Evolutionary conservation across 306 rosid genomes (phyloP).

Genomic region (Astragalus membranaceus): DNA sequence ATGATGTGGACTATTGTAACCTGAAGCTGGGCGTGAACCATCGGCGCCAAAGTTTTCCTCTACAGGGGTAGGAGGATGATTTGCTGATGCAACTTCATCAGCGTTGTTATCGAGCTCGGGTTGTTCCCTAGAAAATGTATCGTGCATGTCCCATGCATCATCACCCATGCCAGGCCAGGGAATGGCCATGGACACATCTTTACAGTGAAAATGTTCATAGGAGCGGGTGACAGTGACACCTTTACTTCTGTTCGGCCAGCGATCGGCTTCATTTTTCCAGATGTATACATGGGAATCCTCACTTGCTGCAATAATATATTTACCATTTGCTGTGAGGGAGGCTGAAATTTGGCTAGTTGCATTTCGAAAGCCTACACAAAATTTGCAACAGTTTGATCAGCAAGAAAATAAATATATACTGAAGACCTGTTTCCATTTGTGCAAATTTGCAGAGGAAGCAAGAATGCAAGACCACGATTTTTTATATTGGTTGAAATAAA

Average conservation of each 20-base stretch:
- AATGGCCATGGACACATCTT: slow-evolving; percentile 78
- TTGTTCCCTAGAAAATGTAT: slow-evolving; percentile 35
- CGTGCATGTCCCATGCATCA: slow-evolving; percentile 57
- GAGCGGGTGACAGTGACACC: slow-evolving; percentile 61
- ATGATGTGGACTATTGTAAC: slow-evolving; percentile 61
- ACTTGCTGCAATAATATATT: slow-evolving; percentile 80
- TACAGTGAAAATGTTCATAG: slow-evolving; percentile 91
- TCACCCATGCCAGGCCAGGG: slow-evolving; percentile 92
- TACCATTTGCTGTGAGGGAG: slow-evolving; percentile 72
- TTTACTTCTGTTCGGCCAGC: slow-evolving; percentile 81
- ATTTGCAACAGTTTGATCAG: slow-evolving; percentile 21
- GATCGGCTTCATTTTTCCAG: slow-evolving; percentile 93
- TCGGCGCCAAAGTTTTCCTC: slow-evolving; percentile 52
- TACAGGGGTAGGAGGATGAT: slow-evolving; percentile 96
- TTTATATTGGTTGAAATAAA: neutral
- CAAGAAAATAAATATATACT: slow-evolving; percentile 13
- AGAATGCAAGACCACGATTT: neutral
- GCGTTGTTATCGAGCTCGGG: slow-evolving; percentile 41
- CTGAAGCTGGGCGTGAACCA: slow-evolving; percentile 47
- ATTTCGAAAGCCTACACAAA: slow-evolving; percentile 76
- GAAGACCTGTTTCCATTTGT: slow-evolving; percentile 4
- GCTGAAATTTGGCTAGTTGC: slow-evolving; percentile 85
- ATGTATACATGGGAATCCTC: slow-evolving; percentile 91
- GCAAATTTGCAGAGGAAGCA: neutral
- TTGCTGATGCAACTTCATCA: slow-evolving; percentile 57